These are phyloP conservation scores for Emmonsiellopsis sp. DNA, from an alignment of 2,329 filamentous ascomycete species.

Conservation along the genomic window DNA sequence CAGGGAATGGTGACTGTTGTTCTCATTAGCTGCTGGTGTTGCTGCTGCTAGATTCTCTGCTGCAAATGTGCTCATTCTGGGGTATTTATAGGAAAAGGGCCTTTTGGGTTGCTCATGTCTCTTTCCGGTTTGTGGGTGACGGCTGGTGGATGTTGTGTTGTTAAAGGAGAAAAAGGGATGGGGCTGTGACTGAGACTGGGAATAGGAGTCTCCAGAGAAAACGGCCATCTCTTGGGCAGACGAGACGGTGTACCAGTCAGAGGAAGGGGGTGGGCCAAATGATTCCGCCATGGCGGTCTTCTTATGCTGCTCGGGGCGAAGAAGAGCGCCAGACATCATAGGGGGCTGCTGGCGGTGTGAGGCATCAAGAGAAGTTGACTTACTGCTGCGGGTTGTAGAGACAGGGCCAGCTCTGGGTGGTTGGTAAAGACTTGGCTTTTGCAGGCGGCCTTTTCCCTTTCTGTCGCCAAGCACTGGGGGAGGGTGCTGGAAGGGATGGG, in stretches of 20 bases:
- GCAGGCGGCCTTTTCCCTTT: background rate
- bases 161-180: too few species aligned
- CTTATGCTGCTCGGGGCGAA: background rate
- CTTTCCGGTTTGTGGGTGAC: background rate
- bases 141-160: background rate
- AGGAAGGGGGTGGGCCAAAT: background rate
- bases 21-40: constrained; percentile 7
- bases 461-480: constrained; percentile 8
- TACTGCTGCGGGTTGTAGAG: constrained; percentile 9
- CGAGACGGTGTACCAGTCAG: constrained; percentile 1
- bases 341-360: background rate
- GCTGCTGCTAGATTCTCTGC: background rate
- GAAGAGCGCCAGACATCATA: background rate
- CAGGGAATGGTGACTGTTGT: constrained; percentile 10
- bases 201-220: background rate
- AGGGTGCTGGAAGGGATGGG: constrained; percentile 11
- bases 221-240: background rate
- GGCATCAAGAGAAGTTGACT: constrained; percentile 9
- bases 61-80: background rate
- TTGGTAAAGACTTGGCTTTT: constrained; percentile 1
- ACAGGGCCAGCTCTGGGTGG: background rate
- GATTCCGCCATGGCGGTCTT: background rate
- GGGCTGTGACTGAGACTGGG: too few species aligned
- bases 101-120: background rate
- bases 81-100: constrained; percentile 1